A percentile compares a stretch with the other conserved stretches of the same genome.
phyloP scores from a whole-genome alignment of 1,284 basidiomycete genomes.

The Leucoagaricus sp. region DNA sequence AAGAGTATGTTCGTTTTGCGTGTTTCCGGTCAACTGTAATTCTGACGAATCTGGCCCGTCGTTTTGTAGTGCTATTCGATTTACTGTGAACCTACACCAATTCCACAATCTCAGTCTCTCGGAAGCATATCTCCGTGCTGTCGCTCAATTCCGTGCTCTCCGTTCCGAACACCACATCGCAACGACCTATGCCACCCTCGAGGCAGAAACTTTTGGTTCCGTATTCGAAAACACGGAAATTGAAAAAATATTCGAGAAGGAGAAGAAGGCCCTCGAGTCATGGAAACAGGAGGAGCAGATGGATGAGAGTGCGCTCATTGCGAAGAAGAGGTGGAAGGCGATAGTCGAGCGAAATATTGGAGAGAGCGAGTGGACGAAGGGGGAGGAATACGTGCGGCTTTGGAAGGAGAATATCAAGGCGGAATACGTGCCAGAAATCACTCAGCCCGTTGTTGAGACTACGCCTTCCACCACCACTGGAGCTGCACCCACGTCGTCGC shows the following conservation, averaged over 20 bases:
- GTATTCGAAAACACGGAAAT: slow-evolving; percentile 64
- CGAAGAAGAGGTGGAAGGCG: slow-evolving; percentile 76
- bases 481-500: not conserved
- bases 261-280: slow-evolving; percentile 60
- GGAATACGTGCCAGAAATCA: slow-evolving; percentile 56
- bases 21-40: not conserved
- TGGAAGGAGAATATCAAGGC: slow-evolving; percentile 72
- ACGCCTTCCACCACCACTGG: not conserved
- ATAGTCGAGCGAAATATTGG: slow-evolving; percentile 53
- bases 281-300: slow-evolving; percentile 56
- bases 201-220: slow-evolving; percentile 83
- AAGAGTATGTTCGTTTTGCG: slow-evolving; percentile 71
- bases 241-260: slow-evolving; percentile 60
- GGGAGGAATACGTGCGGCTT: slow-evolving; percentile 66
- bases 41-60: not conserved
- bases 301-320: slow-evolving; percentile 60
- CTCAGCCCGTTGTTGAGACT: slow-evolving; percentile 32
- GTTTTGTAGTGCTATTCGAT: slow-evolving; percentile 71
- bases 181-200: slow-evolving; percentile 73
- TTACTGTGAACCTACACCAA: slow-evolving; percentile 78
- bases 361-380: slow-evolving; percentile 60
- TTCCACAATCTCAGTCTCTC: slow-evolving; percentile 69
- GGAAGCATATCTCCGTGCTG: slow-evolving; percentile 78
- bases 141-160: slow-evolving; percentile 86
- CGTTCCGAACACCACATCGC: slow-evolving; percentile 85